phyloP scores from a whole-genome alignment of 164 flowering plant species.

The Stephania yunnanensis region DNA sequence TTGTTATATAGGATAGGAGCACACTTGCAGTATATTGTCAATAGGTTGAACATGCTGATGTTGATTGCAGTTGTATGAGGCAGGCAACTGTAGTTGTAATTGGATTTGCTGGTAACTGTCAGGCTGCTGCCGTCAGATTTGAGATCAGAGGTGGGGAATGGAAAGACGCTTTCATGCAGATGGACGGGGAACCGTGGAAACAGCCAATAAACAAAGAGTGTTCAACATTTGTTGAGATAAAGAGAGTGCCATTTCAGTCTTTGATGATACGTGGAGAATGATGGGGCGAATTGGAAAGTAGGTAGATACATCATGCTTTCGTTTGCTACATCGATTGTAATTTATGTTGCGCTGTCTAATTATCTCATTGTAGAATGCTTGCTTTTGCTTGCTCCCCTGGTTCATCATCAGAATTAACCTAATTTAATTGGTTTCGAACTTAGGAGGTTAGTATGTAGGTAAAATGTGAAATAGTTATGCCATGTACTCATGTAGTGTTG shows the following conservation, averaged over 20 bases:
- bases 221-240: conserved; percentile 85
- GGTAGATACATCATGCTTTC: not conserved
- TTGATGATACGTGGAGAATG: conserved; percentile 55
- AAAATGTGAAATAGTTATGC: no score
- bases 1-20: no score
- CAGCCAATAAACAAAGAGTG: conserved; percentile 61
- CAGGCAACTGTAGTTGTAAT: not conserved
- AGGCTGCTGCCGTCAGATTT: conserved; percentile 86
- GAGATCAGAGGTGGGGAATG: conserved; percentile 95
- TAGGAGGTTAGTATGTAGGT: no score
- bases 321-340: not conserved
- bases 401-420: no score
- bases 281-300: not conserved
- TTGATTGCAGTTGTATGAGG: no score
- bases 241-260: conserved; percentile 68
- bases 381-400: no score
- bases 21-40: no score
- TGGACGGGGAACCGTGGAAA: conserved; percentile 99
- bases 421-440: no score
- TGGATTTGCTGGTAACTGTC: conserved; percentile 9
- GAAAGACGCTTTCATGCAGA: conserved; percentile 75
- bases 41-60: no score
- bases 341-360: not conserved
- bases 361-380: not conserved
- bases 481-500: no score